These are phyloP conservation scores for Colletotrichum destructivum DNA, from an alignment of 2,329 filamentous ascomycete species.

Conservation along the genomic window DNA sequence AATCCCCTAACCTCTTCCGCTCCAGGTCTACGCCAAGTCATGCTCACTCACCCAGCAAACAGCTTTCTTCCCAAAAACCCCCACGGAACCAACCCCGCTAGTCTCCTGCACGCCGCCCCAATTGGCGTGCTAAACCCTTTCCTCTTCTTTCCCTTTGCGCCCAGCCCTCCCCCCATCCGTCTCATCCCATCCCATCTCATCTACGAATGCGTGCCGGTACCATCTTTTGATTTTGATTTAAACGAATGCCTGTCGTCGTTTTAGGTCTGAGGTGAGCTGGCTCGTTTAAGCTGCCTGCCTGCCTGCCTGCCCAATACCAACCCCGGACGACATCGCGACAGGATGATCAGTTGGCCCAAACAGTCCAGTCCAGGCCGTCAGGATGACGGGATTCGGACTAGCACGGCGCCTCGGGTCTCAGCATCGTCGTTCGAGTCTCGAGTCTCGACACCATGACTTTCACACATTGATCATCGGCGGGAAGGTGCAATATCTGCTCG, in stretches of 20 bases:
- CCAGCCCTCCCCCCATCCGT: neutral
- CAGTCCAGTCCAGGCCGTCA: conserved; percentile 29
- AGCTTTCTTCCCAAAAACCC: conserved; percentile 17
- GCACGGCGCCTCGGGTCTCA: conserved; percentile 23
- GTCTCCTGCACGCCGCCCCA: conserved; percentile 37
- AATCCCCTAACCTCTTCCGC: too few relatives aligned
- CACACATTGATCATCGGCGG: neutral
- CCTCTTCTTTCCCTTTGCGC: conserved; percentile 14
- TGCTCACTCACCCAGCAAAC: neutral
- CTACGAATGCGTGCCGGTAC: conserved; percentile 1
- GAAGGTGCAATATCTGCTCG: conserved; percentile 2
- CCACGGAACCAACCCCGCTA: conserved; percentile 33
- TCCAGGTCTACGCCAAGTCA: neutral
- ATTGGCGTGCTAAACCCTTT: conserved; percentile 32
- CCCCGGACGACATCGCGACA: neutral
- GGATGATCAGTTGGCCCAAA: conserved; percentile 15
- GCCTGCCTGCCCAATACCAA: conserved; percentile 17
- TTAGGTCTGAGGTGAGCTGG: conserved; percentile 21
- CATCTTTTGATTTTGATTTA: neutral
- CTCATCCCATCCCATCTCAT: neutral
- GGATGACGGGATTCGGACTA: conserved; percentile 33
- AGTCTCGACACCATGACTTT: neutral
- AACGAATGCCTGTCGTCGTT: neutral
- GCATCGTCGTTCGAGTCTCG: neutral
- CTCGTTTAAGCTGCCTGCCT: neutral